Base-by-base conservation (phyloP, 2,329 filamentous ascomycete species). In the Arachnomyces sp. region DNA sequence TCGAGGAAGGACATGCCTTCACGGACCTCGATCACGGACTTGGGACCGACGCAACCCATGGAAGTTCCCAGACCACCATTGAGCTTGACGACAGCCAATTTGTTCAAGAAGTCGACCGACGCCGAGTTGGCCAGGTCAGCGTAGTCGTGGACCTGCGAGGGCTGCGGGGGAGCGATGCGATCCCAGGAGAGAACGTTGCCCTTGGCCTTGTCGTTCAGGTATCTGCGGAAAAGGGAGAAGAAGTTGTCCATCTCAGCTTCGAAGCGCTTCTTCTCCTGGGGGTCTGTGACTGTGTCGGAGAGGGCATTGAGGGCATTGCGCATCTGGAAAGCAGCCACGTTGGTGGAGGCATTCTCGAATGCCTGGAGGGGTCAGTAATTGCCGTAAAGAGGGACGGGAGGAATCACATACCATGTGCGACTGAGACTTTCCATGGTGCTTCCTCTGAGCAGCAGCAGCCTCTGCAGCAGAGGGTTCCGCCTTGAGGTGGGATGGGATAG, bases 231-330 rank as follows among this genome's bases (percentile, higher is more conserved):
- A 47, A 98, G 83, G 46, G 88, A 83, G 64, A 98, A 98, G 77
- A 98, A 98, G 81, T 98, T 98, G 79, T 98, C 92, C 89, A 95
- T 96, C 72, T 98, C 90, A 3, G 89, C 93, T 73, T 96, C 90
- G 67, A 96, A 96, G 52, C 93, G 80, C 85, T 70, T 68, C 72
- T 78, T 80, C 62, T 78, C 73, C 25, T 63, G 72, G 42, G 83
- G 75, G 62, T 96, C 88, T 58, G 81, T 77, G 63, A 95, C 89
- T 7, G 82, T 84, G 71, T 98, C 92, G 55, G 85, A 77, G 49
- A 98, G 82, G 65, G 82, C 81, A 65, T 94, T 96, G 64, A 98
- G 76, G 47, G 87, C 77, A 77, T 98, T 98, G 68, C 92, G 87
- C 92, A 98, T 98, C 74, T 98, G 92, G 45, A 89, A 93, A 42